These are phyloP conservation scores for Canariomyces notabilis DNA, from an alignment of 2,329 filamentous ascomycete species.

Conservation along the genomic window DNA sequence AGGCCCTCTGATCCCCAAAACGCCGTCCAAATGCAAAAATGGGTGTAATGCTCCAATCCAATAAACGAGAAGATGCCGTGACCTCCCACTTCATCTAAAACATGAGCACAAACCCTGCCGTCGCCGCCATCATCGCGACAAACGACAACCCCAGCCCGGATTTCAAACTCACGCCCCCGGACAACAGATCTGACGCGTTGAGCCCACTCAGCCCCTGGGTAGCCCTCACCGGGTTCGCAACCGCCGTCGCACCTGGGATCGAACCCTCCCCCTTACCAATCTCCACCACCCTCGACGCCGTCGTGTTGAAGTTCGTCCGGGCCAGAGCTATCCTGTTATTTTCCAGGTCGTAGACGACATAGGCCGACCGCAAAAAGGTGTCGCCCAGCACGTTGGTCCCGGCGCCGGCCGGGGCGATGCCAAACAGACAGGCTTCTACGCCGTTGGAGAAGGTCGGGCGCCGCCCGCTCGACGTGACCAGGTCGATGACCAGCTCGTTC, in stretches of 20 bases:
- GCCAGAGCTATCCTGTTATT: constrained; percentile 69
- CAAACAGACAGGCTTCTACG: constrained; percentile 58
- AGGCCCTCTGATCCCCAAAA: neutral
- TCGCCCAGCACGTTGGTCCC: constrained; percentile 63
- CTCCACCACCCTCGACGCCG: constrained; percentile 46
- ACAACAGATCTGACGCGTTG: neutral
- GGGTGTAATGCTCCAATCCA: neutral
- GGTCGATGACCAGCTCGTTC: constrained; percentile 54
- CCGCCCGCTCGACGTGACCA: constrained; percentile 42
- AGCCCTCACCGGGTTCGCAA: constrained; percentile 40
- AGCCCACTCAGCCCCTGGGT: constrained; percentile 8
- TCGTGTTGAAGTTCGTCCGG: constrained; percentile 58
- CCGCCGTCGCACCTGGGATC: constrained; percentile 51
- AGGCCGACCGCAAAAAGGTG: constrained; percentile 69
- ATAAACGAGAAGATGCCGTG: neutral
- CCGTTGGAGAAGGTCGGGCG: constrained; percentile 51
- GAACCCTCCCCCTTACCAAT: constrained; percentile 45
- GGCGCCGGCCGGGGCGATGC: constrained; percentile 54
- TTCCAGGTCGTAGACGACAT: constrained; percentile 68
- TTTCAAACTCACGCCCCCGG: neutral
- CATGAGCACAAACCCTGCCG: neutral
- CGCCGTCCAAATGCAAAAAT: constrained; percentile 1
- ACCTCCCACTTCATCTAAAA: neutral
- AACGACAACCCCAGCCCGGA: neutral
- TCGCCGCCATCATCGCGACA: neutral